Evolutionary conservation across 352 stramenopile species (phyloP).

Genomic region (Elongisporangium prolatum): DNA sequence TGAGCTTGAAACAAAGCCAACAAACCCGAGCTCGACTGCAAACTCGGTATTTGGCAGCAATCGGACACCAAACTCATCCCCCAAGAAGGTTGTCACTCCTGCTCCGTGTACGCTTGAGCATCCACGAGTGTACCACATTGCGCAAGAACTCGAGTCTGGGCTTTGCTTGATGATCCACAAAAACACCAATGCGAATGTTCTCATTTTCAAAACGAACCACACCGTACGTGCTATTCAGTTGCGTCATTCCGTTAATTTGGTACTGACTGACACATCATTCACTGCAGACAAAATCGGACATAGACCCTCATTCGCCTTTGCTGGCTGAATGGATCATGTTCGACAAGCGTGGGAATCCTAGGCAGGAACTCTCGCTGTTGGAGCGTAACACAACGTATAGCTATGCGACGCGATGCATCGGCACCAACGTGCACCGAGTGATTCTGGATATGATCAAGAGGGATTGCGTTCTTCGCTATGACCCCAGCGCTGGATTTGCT

Average conservation of each 20-base stretch:
- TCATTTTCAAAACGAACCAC: conserved; percentile 44
- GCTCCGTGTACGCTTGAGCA: conserved; percentile 22
- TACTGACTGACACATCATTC: neutral
- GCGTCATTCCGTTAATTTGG: neutral
- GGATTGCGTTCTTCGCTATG: conserved; percentile 44
- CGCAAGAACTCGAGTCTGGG: conserved; percentile 36
- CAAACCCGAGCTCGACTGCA: conserved; percentile 9
- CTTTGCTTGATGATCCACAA: conserved; percentile 59
- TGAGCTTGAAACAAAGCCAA: conserved; percentile 17
- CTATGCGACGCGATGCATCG: conserved; percentile 34
- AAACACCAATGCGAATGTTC: conserved; percentile 49
- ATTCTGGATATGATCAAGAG: conserved; percentile 37
- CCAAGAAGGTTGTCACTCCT: neutral
- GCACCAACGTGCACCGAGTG: conserved; percentile 41
- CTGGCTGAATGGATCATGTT: conserved; percentile 70
- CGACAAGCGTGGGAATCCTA: conserved; percentile 51
- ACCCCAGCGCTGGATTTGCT: conserved; percentile 25
- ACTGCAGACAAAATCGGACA: conserved; percentile 19
- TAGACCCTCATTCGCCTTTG: conserved; percentile 28
- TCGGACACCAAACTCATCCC: neutral
- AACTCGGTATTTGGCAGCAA: neutral
- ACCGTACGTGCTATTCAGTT: conserved; percentile 8
- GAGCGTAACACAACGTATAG: conserved; percentile 54
- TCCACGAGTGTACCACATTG: conserved; percentile 40
- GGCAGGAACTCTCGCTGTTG: conserved; percentile 42